Conservation (phyloP, 2,329 filamentous ascomycete species). For the Neodidymelliopsis sp. region DNA sequence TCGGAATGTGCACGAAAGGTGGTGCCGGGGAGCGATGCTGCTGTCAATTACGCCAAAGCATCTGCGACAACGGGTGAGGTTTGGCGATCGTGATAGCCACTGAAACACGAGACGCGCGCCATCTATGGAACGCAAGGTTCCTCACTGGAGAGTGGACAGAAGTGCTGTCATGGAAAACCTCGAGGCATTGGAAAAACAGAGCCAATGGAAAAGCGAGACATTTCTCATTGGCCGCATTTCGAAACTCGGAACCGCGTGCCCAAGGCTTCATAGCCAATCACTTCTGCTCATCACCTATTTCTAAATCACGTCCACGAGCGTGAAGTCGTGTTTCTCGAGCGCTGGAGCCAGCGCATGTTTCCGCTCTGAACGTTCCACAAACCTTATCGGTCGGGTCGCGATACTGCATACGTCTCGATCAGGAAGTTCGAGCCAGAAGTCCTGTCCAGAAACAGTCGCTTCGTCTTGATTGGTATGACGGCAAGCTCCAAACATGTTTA, state of each 20-base stretch:
- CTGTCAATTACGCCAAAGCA: slow-evolving; percentile 4
- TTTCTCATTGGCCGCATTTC: slow-evolving; percentile 7
- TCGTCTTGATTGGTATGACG: neutral
- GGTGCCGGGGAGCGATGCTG: slow-evolving; percentile 1
- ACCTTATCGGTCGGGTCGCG: neutral
- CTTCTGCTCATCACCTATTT: neutral
- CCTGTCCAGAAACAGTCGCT: neutral
- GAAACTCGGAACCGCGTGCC: neutral
- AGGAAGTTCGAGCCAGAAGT: neutral
- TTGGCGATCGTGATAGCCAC: slow-evolving; percentile 7
- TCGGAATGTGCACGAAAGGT: slow-evolving; percentile 9
- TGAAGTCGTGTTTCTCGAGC: neutral
- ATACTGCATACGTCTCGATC: neutral
- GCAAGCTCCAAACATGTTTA: neutral
- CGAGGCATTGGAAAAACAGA: neutral
- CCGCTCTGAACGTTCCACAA: neutral
- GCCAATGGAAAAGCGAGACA: neutral
- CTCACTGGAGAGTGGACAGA: neutral
- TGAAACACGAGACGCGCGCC: slow-evolving; percentile 12
- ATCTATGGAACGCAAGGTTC: slow-evolving; percentile 6
- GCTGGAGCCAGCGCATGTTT: slow-evolving; percentile 14
- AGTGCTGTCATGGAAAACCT: neutral
- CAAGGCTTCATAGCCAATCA: slow-evolving; percentile 7
- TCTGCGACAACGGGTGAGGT: slow-evolving; percentile 11
- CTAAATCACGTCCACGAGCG: slow-evolving; percentile 4